These are phyloP conservation scores for Aspergillus fumigatiaffinis DNA, from an alignment of 2,329 filamentous ascomycete species.

Conservation along the genomic window DNA sequence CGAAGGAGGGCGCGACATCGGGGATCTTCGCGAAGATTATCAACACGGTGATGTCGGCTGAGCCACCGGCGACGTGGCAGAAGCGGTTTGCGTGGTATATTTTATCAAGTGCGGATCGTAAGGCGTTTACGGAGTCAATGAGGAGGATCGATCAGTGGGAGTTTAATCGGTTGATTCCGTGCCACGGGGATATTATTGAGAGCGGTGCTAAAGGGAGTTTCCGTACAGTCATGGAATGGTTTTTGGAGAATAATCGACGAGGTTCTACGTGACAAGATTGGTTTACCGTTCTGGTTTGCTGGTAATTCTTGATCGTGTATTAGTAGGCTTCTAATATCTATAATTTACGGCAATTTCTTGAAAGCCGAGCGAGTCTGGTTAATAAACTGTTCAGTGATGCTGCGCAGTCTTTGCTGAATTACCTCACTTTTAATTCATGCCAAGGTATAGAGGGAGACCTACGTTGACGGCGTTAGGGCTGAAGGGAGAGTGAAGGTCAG, in stretches of 20 bases:
- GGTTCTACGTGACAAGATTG: conserved; percentile 5
- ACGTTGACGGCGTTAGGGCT: neutral
- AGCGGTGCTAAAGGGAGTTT: conserved; percentile 70
- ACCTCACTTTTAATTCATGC: neutral
- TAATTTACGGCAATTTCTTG: neutral
- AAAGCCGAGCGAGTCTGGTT: neutral
- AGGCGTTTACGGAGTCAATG: conserved; percentile 67
- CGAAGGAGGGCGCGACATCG: conserved; percentile 51
- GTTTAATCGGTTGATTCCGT: conserved; percentile 80
- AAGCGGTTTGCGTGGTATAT: conserved; percentile 81
- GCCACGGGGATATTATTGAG: conserved; percentile 88
- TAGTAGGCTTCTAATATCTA: neutral
- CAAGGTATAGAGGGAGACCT: neutral
- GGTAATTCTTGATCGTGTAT: neutral
- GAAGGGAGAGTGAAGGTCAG: too few species aligned
- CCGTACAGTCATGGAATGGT: conserved; percentile 76
- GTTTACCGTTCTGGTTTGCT: neutral
- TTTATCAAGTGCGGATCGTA: conserved; percentile 57
- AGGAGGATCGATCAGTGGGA: conserved; percentile 72
- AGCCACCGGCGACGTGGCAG: conserved; percentile 64
- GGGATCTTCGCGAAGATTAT: conserved; percentile 60
- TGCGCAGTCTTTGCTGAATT: neutral
- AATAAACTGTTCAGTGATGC: neutral
- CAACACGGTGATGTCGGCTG: conserved; percentile 52
- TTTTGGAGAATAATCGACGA: conserved; percentile 50